phyloP scores from a whole-genome alignment of 2,329 filamentous ascomycete genomes.

The Cercospora sp. region DNA sequence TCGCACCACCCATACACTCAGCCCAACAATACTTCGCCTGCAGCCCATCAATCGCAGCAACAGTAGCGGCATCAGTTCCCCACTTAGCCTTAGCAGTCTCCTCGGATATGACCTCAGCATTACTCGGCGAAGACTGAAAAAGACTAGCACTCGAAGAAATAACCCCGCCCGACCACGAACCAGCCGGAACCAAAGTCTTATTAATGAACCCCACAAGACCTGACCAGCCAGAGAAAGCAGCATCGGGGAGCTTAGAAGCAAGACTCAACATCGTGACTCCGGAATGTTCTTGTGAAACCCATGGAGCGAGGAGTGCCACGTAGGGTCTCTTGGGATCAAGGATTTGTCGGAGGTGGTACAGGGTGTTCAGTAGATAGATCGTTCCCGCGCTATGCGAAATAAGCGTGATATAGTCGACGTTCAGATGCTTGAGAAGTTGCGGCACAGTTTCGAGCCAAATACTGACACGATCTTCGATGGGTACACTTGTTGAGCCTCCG shows the following conservation, averaged over 20 bases:
- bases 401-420: slow-evolving; percentile 44
- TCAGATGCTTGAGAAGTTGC: slow-evolving; percentile 41
- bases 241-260: slow-evolving; percentile 34
- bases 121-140: slow-evolving; percentile 20
- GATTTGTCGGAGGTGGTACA: slow-evolving; percentile 40
- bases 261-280: slow-evolving; percentile 34
- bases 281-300: slow-evolving; percentile 46
- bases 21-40: slow-evolving; percentile 30
- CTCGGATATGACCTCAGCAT: not conserved
- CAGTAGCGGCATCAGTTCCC: slow-evolving; percentile 32
- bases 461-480: slow-evolving; percentile 40
- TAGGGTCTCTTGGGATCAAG: slow-evolving; percentile 38
- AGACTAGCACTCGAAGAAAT: slow-evolving; percentile 28
- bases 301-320: slow-evolving; percentile 42
- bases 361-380: slow-evolving; percentile 48
- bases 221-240: slow-evolving; percentile 38
- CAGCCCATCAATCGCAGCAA: slow-evolving; percentile 27
- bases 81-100: slow-evolving; percentile 31
- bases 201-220: slow-evolving; percentile 38
- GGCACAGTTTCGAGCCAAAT: slow-evolving; percentile 48
- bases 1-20: slow-evolving; percentile 41
- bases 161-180: slow-evolving; percentile 36
- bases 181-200: slow-evolving; percentile 36
- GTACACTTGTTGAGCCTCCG: slow-evolving; percentile 47
- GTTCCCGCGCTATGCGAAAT: slow-evolving; percentile 47